Evolutionary conservation across 768 basidiomycete species (phyloP).

Genomic region (Sporobolomyces pararoseus): DNA sequence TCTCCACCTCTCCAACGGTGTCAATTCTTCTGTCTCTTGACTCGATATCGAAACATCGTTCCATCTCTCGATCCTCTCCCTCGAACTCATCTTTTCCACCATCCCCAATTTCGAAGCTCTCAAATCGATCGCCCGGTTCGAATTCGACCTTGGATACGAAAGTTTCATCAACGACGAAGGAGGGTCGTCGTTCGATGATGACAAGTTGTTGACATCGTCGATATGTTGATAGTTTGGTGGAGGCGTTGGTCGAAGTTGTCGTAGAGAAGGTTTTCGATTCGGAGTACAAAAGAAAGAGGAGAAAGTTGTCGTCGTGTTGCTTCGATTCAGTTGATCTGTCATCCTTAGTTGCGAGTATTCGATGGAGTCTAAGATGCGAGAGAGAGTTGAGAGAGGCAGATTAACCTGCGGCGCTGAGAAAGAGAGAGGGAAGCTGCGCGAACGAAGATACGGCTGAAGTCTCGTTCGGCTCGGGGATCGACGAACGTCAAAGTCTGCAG

Average conservation of each 20-base stretch:
- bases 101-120: constrained; percentile 3
- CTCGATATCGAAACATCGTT: too few species aligned
- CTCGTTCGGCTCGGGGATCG: background rate
- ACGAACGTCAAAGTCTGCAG: background rate
- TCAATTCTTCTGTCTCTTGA: constrained; percentile 77
- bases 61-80: constrained; percentile 21
- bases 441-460: background rate
- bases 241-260: background rate
- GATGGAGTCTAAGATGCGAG: background rate
- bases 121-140: constrained; percentile 13
- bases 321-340: constrained; percentile 7
- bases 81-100: background rate
- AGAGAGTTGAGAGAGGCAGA: background rate
- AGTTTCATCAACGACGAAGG: background rate
- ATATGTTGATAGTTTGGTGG: constrained; percentile 7
- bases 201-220: background rate
- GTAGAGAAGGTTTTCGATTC: constrained; percentile 1
- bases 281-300: constrained; percentile 15
- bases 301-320: constrained; percentile 17
- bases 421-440: background rate
- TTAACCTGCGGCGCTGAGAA: too few species aligned
- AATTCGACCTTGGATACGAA: background rate
- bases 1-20: constrained; percentile 12
- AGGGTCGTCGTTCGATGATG: background rate
- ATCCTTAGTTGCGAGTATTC: background rate